Evolutionary conservation across 768 basidiomycete genomes (phyloP), one percentile per base, ranked within the genome.

Genomic region (Leccinum uliginosum): DNA sequence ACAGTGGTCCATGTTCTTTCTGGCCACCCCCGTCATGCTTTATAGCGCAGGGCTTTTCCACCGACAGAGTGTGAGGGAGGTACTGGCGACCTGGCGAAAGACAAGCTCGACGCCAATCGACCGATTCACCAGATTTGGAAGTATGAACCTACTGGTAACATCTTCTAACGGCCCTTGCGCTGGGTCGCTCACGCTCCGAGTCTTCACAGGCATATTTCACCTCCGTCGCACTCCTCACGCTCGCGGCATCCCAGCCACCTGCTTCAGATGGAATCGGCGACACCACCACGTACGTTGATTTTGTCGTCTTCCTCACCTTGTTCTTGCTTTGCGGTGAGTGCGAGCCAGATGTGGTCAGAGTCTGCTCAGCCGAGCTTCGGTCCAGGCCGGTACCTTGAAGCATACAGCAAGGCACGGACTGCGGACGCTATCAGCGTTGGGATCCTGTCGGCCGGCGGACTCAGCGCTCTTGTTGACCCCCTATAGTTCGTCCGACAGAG

Each of bases 71-170:
- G 59, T 86, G 53, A 78, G 76, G 63, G 85, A 89, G 64, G 72
- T 89, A 11, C 59, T 65, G 50, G 73, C 78, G 17, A 67, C 83
- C 17, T 89, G 87, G 87, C 75, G 75, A 55, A 77, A 62, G 50
- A 77, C 80, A 23, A 86, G 80, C 59, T 67, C 74, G 2, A 78
- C 76, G 1, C 80, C 86, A 2, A 73, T 80, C 62, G 73, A 74
- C 46, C 78, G 87, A 0, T 81, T 91, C 53, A 75, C 84, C 51
- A 75, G 79, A 14, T 94, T 92, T 63, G 92, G 92, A 0, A 89
- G 86, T 62, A 94, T 94, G 92, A 91, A 91, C 67, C 78, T 91
- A n/a, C 75, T 94, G 19, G 91, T 89, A 50, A 62, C 68, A 5
- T 29, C 17, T 19, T 3, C 17, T 9, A n/a, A 38, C n/a, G 17